Conservation (phyloP, 805 yeast genomes). For the Barnettozyma pratensis region DNA sequence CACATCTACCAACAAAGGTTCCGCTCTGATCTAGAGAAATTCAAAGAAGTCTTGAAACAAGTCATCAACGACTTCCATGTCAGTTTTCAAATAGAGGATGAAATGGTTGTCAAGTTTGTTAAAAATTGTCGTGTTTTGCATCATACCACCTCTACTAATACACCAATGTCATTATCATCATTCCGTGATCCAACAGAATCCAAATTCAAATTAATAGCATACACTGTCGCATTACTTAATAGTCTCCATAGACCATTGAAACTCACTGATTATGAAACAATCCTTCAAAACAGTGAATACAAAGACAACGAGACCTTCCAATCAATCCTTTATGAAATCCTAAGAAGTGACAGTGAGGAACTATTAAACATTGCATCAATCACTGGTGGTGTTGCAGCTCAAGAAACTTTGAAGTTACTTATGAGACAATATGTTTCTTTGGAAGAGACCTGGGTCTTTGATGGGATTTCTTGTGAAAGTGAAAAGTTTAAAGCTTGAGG, state of each 20-base stretch:
- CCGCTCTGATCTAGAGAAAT: slow-evolving; percentile 37
- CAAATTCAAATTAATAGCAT: slow-evolving; percentile 6
- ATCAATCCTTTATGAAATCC: slow-evolving; percentile 37
- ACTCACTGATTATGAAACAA: not conserved
- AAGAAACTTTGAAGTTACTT: slow-evolving; percentile 71
- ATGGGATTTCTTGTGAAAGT: slow-evolving; percentile 58
- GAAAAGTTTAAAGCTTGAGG: slow-evolving; percentile 15
- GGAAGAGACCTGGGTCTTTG: slow-evolving; percentile 64
- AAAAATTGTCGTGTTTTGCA: slow-evolving; percentile 50
- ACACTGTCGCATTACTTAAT: not conserved
- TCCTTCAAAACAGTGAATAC: not conserved
- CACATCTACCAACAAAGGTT: slow-evolving; percentile 54
- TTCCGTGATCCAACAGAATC: not conserved
- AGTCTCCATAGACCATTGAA: not conserved
- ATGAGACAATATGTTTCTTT: slow-evolving; percentile 81
- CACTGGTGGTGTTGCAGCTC: slow-evolving; percentile 82
- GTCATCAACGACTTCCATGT: slow-evolving; percentile 24
- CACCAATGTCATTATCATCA: not conserved
- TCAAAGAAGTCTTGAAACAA: slow-evolving; percentile 31
- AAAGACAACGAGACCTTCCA: slow-evolving; percentile 29
- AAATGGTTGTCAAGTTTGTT: slow-evolving; percentile 43
- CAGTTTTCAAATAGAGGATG: slow-evolving; percentile 24
- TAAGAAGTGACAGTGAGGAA: slow-evolving; percentile 37
- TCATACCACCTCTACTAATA: slow-evolving; percentile 7
- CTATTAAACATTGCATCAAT: slow-evolving; percentile 59